A percentile compares a stretch with the other conserved stretches of the same genome.
phyloP scores from a whole-genome alignment of 495 filamentous ascomycete genomes.

The Aspergillus steynii region DNA sequence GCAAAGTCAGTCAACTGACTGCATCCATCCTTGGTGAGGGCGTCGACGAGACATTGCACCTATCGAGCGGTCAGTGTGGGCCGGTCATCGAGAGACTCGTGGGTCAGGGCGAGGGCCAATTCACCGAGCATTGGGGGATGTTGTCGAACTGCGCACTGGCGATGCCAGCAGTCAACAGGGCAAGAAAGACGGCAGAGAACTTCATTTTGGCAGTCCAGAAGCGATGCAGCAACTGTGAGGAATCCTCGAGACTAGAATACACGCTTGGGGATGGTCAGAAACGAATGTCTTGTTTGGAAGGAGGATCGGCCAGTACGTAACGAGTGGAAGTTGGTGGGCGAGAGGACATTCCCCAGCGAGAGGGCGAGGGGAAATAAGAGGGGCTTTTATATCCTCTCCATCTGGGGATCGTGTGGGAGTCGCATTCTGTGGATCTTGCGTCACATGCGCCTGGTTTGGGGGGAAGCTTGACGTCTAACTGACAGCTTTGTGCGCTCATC shows the following conservation, averaged over 20 bases:
- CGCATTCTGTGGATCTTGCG: not conserved
- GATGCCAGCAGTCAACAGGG: slow-evolving; percentile 38
- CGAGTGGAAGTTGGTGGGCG: not conserved
- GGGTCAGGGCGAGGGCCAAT: slow-evolving; percentile 5
- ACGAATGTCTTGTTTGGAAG: not conserved
- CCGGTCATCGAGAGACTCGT: not conserved
- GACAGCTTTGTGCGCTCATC: not conserved
- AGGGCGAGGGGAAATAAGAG: not conserved
- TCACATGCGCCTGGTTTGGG: not conserved
- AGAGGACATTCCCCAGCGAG: not conserved
- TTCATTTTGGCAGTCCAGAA: slow-evolving; percentile 37
- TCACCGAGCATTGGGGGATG: slow-evolving; percentile 48
- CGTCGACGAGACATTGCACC: slow-evolving; percentile 45
- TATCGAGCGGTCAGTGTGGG: slow-evolving; percentile 12
- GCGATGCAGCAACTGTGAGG: not conserved
- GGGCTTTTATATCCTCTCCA: not conserved
- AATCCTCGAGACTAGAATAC: not conserved
- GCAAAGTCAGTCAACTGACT: slow-evolving; percentile 45
- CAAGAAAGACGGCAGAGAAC: slow-evolving; percentile 33
- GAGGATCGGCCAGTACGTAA: not conserved
- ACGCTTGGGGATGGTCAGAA: not conserved
- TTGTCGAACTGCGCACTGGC: slow-evolving; percentile 41
- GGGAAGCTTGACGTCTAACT: not conserved
- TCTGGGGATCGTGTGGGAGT: no score
- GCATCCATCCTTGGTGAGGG: slow-evolving; percentile 46